Evolutionary conservation across 1,284 basidiomycete genomes (phyloP), one percentile per base, ranked within the genome.

Genomic region (Marasmius oreades): DNA sequence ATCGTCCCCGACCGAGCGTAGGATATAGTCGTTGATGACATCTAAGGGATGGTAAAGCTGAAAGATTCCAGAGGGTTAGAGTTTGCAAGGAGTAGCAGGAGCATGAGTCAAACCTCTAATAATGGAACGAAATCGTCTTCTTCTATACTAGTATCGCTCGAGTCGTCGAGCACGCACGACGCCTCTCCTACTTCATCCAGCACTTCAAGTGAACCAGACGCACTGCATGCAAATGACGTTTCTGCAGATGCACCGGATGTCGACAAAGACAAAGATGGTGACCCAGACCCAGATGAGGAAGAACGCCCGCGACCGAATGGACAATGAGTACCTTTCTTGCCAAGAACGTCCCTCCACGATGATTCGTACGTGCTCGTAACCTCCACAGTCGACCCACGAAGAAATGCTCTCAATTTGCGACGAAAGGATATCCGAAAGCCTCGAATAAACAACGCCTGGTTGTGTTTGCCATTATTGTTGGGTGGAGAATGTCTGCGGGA

Each of bases 1-100:
- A 16, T 47, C 23, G 22, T n/a, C 18, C 7, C 4, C 26, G 18
- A 55, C 53, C 12, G 22, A 34, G 18, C 26, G n/a, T 12, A 55
- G 31, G 18, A 55, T 39, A 23, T 55, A 46, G 4, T 55, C 45
- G 24, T 55, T 55, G 31, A 55, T 23, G 11, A 39, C 23, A 20
- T 37, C 42, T 20, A 31, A 50, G 14, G 53, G 53, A 39, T 55
- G 53, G 24, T 47, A 50, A 8, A 37, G n/a, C 53, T 53, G 24
- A 24, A n/a, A 5, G 47, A 47, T 11, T 12, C n/a, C n/a, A n/a
- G n/a, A n/a, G 5, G 39, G 2, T n/a, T n/a, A n/a, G n/a, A 55
- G 31, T 28, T 4, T 37, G 6, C 6, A 12, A n/a, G 5, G 24
- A 12, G 10, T 14, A 47, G 20, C 18, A 46, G 12, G 10, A 3